Evolutionary conservation across 257 asterid genomes (phyloP).

Genomic region (Rehmannia glutinosa): DNA sequence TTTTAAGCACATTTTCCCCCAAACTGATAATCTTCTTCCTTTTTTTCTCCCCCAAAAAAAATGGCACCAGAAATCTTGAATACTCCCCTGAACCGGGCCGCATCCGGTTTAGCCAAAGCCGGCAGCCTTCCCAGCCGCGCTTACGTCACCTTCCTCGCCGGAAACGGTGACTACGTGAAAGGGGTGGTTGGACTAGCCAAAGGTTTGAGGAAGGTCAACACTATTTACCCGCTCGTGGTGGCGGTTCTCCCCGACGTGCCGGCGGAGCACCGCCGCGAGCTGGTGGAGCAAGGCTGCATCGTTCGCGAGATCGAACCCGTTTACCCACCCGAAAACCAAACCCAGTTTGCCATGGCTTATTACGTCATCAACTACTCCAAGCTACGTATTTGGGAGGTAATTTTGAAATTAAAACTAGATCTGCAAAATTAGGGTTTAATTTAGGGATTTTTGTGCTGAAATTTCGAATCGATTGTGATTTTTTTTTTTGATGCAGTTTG

Average conservation of each 20-base stretch:
- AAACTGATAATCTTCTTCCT: too few species aligned
- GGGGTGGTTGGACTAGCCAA: conserved; percentile 56
- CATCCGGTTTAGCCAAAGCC: conserved; percentile 35
- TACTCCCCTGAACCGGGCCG: conserved; percentile 13
- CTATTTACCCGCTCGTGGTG: conserved; percentile 49
- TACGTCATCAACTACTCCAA: conserved; percentile 58
- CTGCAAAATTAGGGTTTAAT: too few species aligned
- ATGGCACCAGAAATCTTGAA: conserved; percentile 34
- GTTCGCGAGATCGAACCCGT: conserved; percentile 50
- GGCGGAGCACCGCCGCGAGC: conserved; percentile 44
- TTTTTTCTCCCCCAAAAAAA: neutral
- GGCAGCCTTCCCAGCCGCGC: conserved; percentile 43
- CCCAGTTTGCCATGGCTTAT: conserved; percentile 50
- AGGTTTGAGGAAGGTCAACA: conserved; percentile 39
- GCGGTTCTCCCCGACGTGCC: conserved; percentile 57
- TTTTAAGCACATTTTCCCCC: neutral
- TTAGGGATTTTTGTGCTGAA: too few species aligned
- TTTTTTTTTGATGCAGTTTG: conserved; percentile 32
- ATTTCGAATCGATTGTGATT: too few species aligned
- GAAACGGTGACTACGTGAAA: conserved; percentile 49
- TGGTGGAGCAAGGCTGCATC: conserved; percentile 52
- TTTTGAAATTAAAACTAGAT: too few species aligned
- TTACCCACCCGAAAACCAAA: conserved; percentile 41
- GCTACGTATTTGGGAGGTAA: conserved; percentile 59
- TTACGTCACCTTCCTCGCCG: conserved; percentile 52